phyloP scores from a whole-genome alignment of 2,329 filamentous ascomycete species.

The Cercospora nicotianae region DNA sequence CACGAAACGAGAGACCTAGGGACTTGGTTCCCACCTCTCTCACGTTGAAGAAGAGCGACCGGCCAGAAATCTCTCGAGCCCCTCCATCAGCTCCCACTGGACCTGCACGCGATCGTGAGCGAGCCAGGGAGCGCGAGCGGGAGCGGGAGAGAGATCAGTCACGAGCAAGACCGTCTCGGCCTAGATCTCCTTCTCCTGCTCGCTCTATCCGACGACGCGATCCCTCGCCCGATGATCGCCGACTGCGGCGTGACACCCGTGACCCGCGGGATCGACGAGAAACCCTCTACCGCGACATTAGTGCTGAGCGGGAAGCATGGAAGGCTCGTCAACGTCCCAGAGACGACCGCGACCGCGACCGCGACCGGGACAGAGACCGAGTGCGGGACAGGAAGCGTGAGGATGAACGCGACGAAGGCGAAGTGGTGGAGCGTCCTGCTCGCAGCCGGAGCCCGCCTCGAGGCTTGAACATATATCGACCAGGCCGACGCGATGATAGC shows the following conservation, averaged over 20 bases:
- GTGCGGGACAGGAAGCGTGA: constrained; percentile 30
- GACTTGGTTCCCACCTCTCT: constrained; percentile 38
- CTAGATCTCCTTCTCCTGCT: constrained; percentile 33
- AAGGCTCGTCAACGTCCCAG: constrained; percentile 33
- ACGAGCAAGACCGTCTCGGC: constrained; percentile 26
- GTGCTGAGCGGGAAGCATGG: constrained; percentile 37
- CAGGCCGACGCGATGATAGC: constrained; percentile 28
- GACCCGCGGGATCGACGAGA: constrained; percentile 28
- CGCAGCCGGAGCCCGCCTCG: constrained; percentile 26
- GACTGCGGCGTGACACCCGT: constrained; percentile 14
- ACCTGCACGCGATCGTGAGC: constrained; percentile 21
- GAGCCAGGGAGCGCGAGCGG: background rate
- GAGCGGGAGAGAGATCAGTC: constrained; percentile 15
- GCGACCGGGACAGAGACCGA: constrained; percentile 28
- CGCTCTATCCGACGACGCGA: constrained; percentile 33
- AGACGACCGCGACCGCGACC: constrained; percentile 30
- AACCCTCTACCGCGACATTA: constrained; percentile 36
- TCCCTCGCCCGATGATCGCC: constrained; percentile 30
- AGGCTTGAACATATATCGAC: constrained; percentile 20
- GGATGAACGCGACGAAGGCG: constrained; percentile 34
- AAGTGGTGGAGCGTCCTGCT: constrained; percentile 33
- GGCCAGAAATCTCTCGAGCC: constrained; percentile 16
- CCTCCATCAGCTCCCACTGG: constrained; percentile 23
- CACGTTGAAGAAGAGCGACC: constrained; percentile 36
- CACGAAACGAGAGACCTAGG: constrained; percentile 29